Conservation (phyloP, 2,329 filamentous ascomycete genomes). For the Metarhizium sp. region DNA sequence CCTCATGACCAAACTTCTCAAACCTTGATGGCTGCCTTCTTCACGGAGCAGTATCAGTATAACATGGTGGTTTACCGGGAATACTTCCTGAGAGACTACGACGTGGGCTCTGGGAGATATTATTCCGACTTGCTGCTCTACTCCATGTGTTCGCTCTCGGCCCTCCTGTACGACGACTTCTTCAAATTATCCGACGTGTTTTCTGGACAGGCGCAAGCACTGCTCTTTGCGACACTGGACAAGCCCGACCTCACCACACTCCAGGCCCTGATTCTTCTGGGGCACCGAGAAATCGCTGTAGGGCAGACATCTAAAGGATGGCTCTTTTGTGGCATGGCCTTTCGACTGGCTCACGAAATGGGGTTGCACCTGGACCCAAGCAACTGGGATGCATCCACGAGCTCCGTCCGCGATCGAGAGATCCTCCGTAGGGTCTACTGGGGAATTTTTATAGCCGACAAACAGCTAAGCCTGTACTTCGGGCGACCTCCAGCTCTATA, state of each 20-base stretch:
- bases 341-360: constrained; percentile 41
- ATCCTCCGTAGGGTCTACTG: constrained; percentile 40
- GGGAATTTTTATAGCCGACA: constrained; percentile 40
- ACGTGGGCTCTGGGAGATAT: constrained; percentile 34
- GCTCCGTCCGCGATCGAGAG: constrained; percentile 32
- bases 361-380: constrained; percentile 41
- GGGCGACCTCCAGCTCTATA: constrained; percentile 40
- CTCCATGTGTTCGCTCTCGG: constrained; percentile 38
- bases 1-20: constrained; percentile 35
- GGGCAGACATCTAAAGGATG: constrained; percentile 40
- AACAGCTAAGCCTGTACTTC: constrained; percentile 42
- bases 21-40: constrained; percentile 36
- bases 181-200: constrained; percentile 32
- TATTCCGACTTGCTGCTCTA: constrained; percentile 41
- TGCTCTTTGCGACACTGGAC: constrained; percentile 35
- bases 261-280: constrained; percentile 34
- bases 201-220: constrained; percentile 31
- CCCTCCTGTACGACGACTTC: constrained; percentile 33
- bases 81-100: constrained; percentile 40
- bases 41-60: constrained; percentile 37
- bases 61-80: constrained; percentile 41
- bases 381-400: constrained; percentile 34
- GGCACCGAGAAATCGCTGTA: constrained; percentile 37
- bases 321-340: constrained; percentile 43
- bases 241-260: constrained; percentile 36